Percentiles rank a stretch among this genome's conserved stretches.
phyloP scores from a whole-genome alignment of 176 grass and related monocot species.

The Otatea glauca region DNA sequence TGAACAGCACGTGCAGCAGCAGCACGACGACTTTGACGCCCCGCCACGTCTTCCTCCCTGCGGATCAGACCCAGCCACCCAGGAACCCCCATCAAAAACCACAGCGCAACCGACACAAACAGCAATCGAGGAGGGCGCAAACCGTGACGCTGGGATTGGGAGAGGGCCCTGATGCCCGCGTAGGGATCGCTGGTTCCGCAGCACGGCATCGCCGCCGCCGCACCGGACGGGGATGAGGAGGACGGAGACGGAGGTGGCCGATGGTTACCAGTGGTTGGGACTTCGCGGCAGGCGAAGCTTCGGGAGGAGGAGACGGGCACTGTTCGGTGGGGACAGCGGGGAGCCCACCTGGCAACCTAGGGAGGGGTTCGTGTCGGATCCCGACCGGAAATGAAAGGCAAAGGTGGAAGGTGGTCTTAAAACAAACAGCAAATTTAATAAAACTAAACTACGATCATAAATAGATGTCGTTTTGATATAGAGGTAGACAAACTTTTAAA shows the following conservation, averaged over 20 bases:
- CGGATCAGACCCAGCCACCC: background rate
- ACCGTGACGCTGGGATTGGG: background rate
- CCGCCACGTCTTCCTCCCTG: conserved; percentile 34
- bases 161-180: background rate
- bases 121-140: background rate
- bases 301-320: background rate
- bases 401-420: too few relatives aligned
- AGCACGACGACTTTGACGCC: conserved; percentile 41
- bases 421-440: too few relatives aligned
- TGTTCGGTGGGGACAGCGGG: background rate
- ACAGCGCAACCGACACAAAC: conserved; percentile 17
- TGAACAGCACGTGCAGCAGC: conserved; percentile 74
- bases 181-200: background rate
- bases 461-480: too few relatives aligned
- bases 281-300: conserved; percentile 5
- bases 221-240: background rate
- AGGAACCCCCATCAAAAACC: background rate
- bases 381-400: too few relatives aligned
- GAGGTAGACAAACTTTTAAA: too few relatives aligned
- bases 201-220: conserved; percentile 29
- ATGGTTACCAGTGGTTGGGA: background rate
- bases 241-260: background rate
- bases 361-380: too few relatives aligned
- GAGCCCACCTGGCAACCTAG: background rate
- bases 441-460: too few relatives aligned